Evolutionary conservation across 169 alveolate genomes (phyloP), one percentile per base, ranked within the genome.

Genomic region (Plasmodium relictum): DNA sequence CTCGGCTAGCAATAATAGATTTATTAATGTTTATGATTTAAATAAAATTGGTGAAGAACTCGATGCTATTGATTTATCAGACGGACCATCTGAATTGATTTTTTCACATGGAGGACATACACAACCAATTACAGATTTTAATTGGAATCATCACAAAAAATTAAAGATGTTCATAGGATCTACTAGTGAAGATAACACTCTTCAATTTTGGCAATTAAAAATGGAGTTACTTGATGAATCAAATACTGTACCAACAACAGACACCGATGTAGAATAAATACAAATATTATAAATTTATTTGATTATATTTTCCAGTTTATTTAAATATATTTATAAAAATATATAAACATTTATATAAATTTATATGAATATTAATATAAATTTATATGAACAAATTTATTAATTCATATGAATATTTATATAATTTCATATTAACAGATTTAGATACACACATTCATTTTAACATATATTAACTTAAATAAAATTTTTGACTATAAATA

Each of bases 51-150:
- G 88, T 2, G 88, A 76, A 76, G 88, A 76, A 24, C 74, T 76
- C 4, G 88, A 76, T 76, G 88, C 76, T 18, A 76, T 76, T 6
- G 88, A 76, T 26, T 62, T 76, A 39, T 76, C 88, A 0, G 88
- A 76, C 45, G 88, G 88, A 0, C 88, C 88, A 12, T 74, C 88
- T 24, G 88, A 74, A 52, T n/a, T 74, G 6, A 74, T 74, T 3
- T 74, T 74, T 18, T 74, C 88, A 4, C 88, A 74, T 63, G 88
- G 88, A 6, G 88, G 88, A 44, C 88, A 74, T 45, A 74, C 88
- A 3, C 88, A 74, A 20, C 74, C 88, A 1, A 63, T 74, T 12
- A 74, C 88, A 16, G 88, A 74, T 22, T 74, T 74, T 68, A 74
- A 74, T 37, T 74, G 88, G 88, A 74, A 74, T 45, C 74, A 74